Percentiles rank a stretch among this genome's conserved stretches.
These are phyloP conservation scores for Przewalskia tangutica DNA, from an alignment of 257 asterid species.

Conservation along the genomic window DNA sequence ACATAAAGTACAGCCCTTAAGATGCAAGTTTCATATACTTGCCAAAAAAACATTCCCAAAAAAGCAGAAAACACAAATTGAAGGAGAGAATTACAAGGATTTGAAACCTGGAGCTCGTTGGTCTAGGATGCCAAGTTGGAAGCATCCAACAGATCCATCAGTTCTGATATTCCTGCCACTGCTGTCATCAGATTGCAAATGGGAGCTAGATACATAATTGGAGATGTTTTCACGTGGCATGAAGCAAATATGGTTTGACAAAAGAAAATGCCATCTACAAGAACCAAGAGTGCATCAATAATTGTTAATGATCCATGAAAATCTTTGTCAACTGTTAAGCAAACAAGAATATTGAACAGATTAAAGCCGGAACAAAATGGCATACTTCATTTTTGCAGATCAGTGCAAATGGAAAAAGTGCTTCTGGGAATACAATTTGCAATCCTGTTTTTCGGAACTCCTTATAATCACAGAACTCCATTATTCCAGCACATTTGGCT, in stretches of 20 bases:
- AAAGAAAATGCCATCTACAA: constrained; percentile 1
- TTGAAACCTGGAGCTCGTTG: constrained; percentile 58
- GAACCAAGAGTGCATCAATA: neutral
- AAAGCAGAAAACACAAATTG: constrained; percentile 1
- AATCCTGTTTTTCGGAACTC: constrained; percentile 55
- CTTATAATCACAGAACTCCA: constrained; percentile 42
- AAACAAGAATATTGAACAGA: neutral
- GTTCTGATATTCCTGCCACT: constrained; percentile 53
- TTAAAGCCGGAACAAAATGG: neutral
- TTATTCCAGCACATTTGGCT: constrained; percentile 58
- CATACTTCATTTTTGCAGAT: constrained; percentile 61
- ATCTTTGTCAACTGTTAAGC: neutral
- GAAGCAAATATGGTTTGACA: constrained; percentile 42
- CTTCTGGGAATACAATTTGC: constrained; percentile 58
- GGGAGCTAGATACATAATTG: constrained; percentile 48
- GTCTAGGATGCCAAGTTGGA: constrained; percentile 63
- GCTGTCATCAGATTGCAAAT: constrained; percentile 49
- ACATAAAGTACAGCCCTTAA: neutral
- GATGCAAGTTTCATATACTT: neutral
- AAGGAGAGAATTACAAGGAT: constrained; percentile 4
- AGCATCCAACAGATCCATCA: constrained; percentile 62
- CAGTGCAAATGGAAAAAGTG: constrained; percentile 67
- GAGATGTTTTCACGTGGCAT: constrained; percentile 47
- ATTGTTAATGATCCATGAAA: neutral
- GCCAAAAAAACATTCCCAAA: too few species aligned